Conservation (phyloP, 257 asterid genomes). For the Gentiana dahurica region DNA sequence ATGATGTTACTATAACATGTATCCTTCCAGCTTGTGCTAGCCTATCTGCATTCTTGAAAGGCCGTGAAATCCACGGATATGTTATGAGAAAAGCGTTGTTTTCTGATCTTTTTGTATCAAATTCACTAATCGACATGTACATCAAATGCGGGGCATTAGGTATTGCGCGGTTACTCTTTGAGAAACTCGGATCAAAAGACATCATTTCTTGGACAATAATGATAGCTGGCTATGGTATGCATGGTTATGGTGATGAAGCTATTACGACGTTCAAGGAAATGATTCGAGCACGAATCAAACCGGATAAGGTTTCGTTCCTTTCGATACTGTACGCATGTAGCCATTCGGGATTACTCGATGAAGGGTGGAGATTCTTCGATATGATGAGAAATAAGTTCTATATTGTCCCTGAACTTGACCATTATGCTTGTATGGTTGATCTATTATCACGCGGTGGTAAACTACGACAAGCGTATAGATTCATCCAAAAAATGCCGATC, state of each 20-base stretch:
- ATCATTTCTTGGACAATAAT: slow-evolving; percentile 21
- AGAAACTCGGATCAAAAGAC: slow-evolving; percentile 12
- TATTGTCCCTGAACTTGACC: slow-evolving; percentile 16
- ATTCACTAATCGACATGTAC: slow-evolving; percentile 23
- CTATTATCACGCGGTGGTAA: slow-evolving; percentile 20
- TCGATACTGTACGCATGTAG: slow-evolving; percentile 18
- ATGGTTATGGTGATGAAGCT: slow-evolving; percentile 26
- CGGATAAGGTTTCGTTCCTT: slow-evolving; percentile 15
- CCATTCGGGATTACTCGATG: slow-evolving; percentile 21
- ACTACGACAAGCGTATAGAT: slow-evolving; percentile 13
- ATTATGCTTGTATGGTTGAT: slow-evolving; percentile 19
- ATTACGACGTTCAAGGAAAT: slow-evolving; percentile 14
- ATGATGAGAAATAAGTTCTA: slow-evolving; percentile 15
- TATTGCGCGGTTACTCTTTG: slow-evolving; percentile 12
- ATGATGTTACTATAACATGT: slow-evolving; percentile 15
- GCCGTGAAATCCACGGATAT: slow-evolving; percentile 21
- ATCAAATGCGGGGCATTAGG: slow-evolving; percentile 21
- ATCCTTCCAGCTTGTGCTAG: slow-evolving; percentile 24
- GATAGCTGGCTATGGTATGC: slow-evolving; percentile 23
- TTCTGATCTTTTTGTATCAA: slow-evolving; percentile 11
- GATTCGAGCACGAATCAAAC: slow-evolving; percentile 15
- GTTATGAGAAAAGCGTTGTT: slow-evolving; percentile 9
- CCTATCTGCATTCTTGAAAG: slow-evolving; percentile 18
- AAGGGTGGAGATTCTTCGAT: slow-evolving; percentile 23
- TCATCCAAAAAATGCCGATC: slow-evolving; percentile 13